Percentiles rank a stretch among this genome's conserved stretches.
phyloP scores from a whole-genome alignment of 331 rosid genomes.

The Rhamnella rubrinervis region DNA sequence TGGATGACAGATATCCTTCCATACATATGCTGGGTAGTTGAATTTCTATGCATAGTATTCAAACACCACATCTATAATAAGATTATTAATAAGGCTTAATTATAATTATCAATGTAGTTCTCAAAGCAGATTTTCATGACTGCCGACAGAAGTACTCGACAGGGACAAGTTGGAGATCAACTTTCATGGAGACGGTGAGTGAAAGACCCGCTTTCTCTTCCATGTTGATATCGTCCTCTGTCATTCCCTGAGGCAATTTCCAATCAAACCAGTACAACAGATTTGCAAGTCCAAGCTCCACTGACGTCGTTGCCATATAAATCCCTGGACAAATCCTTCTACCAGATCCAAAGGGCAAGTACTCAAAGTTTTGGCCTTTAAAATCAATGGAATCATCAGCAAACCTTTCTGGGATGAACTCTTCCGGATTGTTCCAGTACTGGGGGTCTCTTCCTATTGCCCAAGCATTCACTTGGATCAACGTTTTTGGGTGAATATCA shows the following conservation, averaged over 20 bases:
- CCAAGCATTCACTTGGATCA: constrained; percentile 29
- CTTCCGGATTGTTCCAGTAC: constrained; percentile 30
- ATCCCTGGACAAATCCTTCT: constrained; percentile 32
- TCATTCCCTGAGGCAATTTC: constrained; percentile 39
- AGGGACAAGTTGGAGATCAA: constrained; percentile 34
- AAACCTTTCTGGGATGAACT: constrained; percentile 41
- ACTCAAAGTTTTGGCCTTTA: constrained; percentile 35
- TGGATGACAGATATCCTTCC: too few relatives aligned
- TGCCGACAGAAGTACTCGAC: neutral
- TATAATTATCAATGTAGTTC: neutral
- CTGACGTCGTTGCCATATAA: constrained; percentile 21
- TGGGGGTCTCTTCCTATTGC: constrained; percentile 35
- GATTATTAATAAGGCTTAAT: too few relatives aligned
- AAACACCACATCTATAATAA: too few relatives aligned
- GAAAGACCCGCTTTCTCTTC: constrained; percentile 34
- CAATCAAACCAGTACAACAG: constrained; percentile 39
- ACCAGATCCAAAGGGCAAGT: constrained; percentile 40
- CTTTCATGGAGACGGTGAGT: constrained; percentile 34
- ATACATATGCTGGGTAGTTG: too few relatives aligned
- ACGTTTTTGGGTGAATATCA: constrained; percentile 23
- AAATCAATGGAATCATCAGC: constrained; percentile 22
- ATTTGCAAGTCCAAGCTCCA: constrained; percentile 39
- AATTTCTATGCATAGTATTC: too few relatives aligned
- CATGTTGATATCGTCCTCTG: constrained; percentile 36
- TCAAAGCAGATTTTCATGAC: neutral